Evolutionary conservation across 129 eudicot genomes (phyloP), one percentile per base, ranked within the genome.

Genomic region (Pseudognaphalium luteoalbum): DNA sequence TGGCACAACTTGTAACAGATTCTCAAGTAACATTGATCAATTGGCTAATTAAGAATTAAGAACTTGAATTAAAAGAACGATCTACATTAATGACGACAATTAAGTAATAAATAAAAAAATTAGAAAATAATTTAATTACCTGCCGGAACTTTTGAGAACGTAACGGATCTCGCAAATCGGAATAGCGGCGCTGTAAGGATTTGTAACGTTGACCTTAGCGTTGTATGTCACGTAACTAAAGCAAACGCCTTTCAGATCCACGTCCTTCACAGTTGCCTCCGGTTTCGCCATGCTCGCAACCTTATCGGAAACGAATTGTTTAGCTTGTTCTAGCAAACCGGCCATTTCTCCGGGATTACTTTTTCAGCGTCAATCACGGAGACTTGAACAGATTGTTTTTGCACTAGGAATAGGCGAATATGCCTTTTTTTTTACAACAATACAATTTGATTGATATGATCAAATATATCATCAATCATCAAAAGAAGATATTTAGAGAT

Each of bases 91-190:
- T 30, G 14, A 30, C 70, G 7, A 25, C 28, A 25, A 0, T 34
- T 5, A 66, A 72, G 5, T 32, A 32, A 32, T 32, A 32, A 32
- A 25, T 25, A 25, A 25, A 25, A 25, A 21, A 66, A 10, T 4
- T 25, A 28, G 12, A 15, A 68, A 57, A 19, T 20, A 64, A 63
- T 68, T 16, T 42, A 64, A 82, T 34, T 39, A 82, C 86, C 82
- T 77, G 86, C 72, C 82, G 30, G 22, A 69, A n/a, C 82, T 77
- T 77, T 82, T 77, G 72, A 82, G 78, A 74, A 50, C 30, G 72
- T 82, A 82, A 57, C 76, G 78, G 76, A 82, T 66, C 80, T 82
- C 79, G 6, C 86, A 66, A 25, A 82, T 77, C 1, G 86, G 86
- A 73, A 82, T 66, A 2, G 80, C 10, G 0, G 65, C 5, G 30